phyloP scores from a whole-genome alignment of 305 asterid species.

The Fraxinus floribunda region DNA sequence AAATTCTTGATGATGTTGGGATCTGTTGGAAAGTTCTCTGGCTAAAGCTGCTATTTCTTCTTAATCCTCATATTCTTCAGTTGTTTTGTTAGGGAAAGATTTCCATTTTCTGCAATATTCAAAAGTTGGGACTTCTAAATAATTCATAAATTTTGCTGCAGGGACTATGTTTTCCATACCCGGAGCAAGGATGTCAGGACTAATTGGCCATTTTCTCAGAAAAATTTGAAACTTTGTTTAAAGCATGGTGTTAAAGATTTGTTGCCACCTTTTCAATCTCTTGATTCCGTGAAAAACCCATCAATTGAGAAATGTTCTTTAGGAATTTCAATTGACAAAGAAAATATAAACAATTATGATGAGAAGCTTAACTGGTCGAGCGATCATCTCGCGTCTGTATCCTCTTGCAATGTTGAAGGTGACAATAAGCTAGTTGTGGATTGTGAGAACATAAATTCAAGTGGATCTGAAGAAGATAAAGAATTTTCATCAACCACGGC shows the following conservation, averaged over 20 bases:
- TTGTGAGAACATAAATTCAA: slow-evolving; percentile 33
- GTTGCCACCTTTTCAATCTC: slow-evolving; percentile 80
- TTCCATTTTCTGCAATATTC: background rate
- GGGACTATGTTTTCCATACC: slow-evolving; percentile 72
- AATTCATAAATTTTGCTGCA: slow-evolving; percentile 32
- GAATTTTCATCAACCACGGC: slow-evolving; percentile 40
- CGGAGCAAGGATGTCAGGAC: slow-evolving; percentile 67
- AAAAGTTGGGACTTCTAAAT: background rate
- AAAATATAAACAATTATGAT: slow-evolving; percentile 31
- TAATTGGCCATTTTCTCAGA: slow-evolving; percentile 86
- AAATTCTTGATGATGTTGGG: background rate
- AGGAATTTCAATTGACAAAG: slow-evolving; percentile 13
- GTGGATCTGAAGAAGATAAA: slow-evolving; percentile 45
- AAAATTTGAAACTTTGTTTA: slow-evolving; percentile 71
- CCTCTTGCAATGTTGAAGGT: slow-evolving; percentile 21
- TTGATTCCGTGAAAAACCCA: slow-evolving; percentile 43
- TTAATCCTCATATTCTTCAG: background rate
- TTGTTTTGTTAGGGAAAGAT: background rate
- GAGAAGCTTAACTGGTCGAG: slow-evolving; percentile 30
- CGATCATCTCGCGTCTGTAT: slow-evolving; percentile 23
- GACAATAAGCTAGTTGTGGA: slow-evolving; percentile 29
- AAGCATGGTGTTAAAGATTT: slow-evolving; percentile 66
- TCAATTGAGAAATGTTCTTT: slow-evolving; percentile 26
- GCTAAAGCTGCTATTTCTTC: slow-evolving; percentile 9
- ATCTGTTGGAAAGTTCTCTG: slow-evolving; percentile 25